Evolutionary conservation across 768 basidiomycete species (phyloP).

Genomic region (Stropharia rugosoannulata): DNA sequence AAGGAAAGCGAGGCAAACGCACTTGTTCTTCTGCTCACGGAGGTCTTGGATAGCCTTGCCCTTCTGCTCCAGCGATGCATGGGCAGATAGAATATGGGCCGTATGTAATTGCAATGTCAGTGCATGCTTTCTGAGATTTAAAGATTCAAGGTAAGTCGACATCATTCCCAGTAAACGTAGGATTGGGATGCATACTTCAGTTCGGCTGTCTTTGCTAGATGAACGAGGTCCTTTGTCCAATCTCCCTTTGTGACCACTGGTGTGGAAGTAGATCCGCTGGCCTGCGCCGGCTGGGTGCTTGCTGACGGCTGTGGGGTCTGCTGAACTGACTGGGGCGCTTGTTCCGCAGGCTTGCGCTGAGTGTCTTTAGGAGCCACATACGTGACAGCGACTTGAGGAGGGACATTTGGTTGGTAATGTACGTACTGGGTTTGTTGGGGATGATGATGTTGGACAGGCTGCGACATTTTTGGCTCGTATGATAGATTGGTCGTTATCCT

Average conservation of each 20-base stretch:
- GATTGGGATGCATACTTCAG: constrained; percentile 62
- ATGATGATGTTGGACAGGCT: constrained; percentile 37
- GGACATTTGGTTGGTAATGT: constrained; percentile 13
- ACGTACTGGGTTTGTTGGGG: constrained; percentile 11
- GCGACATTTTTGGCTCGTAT: constrained; percentile 39
- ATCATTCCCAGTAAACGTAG: too few species aligned
- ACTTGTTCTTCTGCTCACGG: constrained; percentile 85
- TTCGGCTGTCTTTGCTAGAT: constrained; percentile 85
- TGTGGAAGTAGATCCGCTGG: constrained; percentile 7
- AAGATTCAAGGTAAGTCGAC: neutral
- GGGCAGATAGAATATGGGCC: constrained; percentile 83
- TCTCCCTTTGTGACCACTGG: constrained; percentile 80
- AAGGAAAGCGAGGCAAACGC: constrained; percentile 16
- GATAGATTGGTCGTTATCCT: constrained; percentile 19
- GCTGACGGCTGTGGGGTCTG: constrained; percentile 14
- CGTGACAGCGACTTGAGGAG: constrained; percentile 15
- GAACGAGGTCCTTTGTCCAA: constrained; percentile 85
- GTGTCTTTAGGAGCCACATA: constrained; percentile 29
- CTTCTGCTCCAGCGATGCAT: constrained; percentile 77
- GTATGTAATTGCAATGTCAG: constrained; percentile 83
- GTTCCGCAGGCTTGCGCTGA: constrained; percentile 24
- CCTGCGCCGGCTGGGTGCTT: constrained; percentile 21
- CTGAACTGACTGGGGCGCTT: neutral
- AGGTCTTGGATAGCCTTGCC: constrained; percentile 78
- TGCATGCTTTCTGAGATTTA: constrained; percentile 66